These are phyloP conservation scores for Metarhizium robertsii DNA, from an alignment of 2,329 filamentous ascomycete genomes.

Conservation along the genomic window DNA sequence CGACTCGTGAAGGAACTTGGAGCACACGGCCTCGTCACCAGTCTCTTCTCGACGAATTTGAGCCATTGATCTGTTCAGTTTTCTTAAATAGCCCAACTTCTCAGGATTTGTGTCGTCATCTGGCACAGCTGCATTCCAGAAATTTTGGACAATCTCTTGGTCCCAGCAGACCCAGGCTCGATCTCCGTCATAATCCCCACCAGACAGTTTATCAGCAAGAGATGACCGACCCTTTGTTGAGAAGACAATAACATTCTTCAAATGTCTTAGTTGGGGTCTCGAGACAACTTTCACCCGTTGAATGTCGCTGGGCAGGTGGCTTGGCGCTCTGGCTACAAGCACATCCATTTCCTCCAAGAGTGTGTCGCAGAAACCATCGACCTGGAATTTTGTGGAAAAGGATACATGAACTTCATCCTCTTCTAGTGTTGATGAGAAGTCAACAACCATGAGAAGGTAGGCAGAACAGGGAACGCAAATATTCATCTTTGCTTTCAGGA, in stretches of 20 bases:
- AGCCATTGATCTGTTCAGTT: slow-evolving; percentile 35
- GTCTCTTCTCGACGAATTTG: slow-evolving; percentile 26
- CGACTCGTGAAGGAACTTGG: slow-evolving; percentile 40
- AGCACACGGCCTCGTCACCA: slow-evolving; percentile 21
- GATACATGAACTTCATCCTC: slow-evolving; percentile 59
- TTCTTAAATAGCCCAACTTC: slow-evolving; percentile 35
- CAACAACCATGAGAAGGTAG: slow-evolving; percentile 57
- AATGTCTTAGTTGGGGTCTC: slow-evolving; percentile 48
- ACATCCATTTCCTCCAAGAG: slow-evolving; percentile 49
- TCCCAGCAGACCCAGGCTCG: slow-evolving; percentile 74
- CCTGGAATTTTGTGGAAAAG: slow-evolving; percentile 57
- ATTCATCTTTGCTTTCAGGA: slow-evolving; percentile 46
- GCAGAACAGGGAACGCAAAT: slow-evolving; percentile 53
- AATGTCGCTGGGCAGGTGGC: slow-evolving; percentile 62
- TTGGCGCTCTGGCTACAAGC: slow-evolving; percentile 60
- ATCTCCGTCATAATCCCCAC: slow-evolving; percentile 77
- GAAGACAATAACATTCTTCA: slow-evolving; percentile 78
- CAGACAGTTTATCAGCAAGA: slow-evolving; percentile 62
- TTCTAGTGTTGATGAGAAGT: slow-evolving; percentile 50
- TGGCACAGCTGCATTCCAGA: slow-evolving; percentile 43
- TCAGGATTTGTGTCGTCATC: slow-evolving; percentile 30
- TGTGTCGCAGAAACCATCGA: slow-evolving; percentile 42
- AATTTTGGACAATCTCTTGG: slow-evolving; percentile 52
- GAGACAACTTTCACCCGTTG: slow-evolving; percentile 56
- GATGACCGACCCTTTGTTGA: slow-evolving; percentile 50